A percentile compares a stretch with the other conserved stretches of the same genome.
Conservation (phyloP, 2,329 filamentous ascomycete genomes). For the Elsinoe necatrix region DNA sequence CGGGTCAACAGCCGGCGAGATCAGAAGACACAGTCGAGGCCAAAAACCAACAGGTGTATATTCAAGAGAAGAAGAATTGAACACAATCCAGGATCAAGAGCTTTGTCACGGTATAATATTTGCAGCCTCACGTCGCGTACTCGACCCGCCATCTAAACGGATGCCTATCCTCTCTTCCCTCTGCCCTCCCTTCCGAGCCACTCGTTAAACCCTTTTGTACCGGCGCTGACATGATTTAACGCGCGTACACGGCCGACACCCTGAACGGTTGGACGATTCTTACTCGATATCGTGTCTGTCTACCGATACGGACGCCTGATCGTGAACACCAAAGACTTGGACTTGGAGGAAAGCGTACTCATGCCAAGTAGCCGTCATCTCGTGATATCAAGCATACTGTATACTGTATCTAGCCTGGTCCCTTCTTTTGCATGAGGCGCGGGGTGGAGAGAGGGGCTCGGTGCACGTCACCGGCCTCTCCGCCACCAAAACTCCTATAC, state of each 20-base stretch:
- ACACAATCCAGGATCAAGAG: too few species aligned
- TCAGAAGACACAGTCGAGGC: neutral
- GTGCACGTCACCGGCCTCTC: neutral
- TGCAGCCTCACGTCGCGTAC: neutral
- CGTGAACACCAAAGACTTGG: neutral
- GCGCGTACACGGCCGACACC: constrained; percentile 14
- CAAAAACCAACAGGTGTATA: neutral
- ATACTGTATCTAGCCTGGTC: too few species aligned
- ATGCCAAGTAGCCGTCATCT: too few species aligned
- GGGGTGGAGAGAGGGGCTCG: constrained; percentile 1
- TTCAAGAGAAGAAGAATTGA: constrained; percentile 8
- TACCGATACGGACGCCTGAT: neutral
- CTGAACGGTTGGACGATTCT: neutral
- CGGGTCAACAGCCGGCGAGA: neutral
- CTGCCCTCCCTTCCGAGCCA: neutral
- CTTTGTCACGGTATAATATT: neutral
- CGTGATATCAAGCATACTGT: too few species aligned
- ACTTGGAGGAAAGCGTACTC: neutral
- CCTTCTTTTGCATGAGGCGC: neutral
- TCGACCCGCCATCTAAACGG: constrained; percentile 14
- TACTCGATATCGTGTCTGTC: neutral
- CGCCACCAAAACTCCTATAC: neutral
- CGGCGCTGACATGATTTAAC: constrained; percentile 12
- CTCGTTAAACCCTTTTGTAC: neutral
- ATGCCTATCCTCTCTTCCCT: constrained; percentile 4